Evolutionary conservation across 176 grass and related monocot species (phyloP).

Genomic region (Miscanthus lutarioriparius): DNA sequence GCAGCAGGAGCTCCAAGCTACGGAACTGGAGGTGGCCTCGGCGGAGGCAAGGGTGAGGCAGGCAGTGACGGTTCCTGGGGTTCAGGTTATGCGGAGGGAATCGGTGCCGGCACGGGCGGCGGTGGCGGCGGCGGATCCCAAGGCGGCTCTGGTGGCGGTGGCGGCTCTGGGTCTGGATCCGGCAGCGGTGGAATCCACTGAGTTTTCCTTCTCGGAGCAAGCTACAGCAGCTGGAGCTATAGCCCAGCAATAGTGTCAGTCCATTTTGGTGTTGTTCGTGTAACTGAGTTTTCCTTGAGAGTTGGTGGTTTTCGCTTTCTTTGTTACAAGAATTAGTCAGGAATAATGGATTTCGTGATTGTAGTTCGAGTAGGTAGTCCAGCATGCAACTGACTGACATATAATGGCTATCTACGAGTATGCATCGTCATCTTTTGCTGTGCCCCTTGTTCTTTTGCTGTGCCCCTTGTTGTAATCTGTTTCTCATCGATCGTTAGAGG

Average conservation of each 20-base stretch:
- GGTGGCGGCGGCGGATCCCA: constrained; percentile 20
- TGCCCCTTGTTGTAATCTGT: neutral
- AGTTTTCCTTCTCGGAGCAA: too few species aligned
- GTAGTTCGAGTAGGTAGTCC: constrained; percentile 13
- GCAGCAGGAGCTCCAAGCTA: constrained; percentile 22
- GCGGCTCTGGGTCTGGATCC: constrained; percentile 24
- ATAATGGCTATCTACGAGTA: constrained; percentile 15
- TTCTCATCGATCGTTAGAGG: neutral
- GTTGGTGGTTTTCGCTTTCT: neutral
- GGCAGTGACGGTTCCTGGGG: neutral
- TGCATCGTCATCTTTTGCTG: neutral
- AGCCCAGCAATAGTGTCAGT: neutral
- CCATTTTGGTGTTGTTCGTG: neutral
- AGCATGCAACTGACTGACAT: neutral
- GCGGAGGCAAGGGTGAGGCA: constrained; percentile 21
- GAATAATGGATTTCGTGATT: constrained; percentile 26
- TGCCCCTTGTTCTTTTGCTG: neutral
- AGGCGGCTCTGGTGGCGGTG: constrained; percentile 20
- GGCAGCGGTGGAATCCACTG: constrained; percentile 32
- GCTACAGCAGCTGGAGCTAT: neutral
- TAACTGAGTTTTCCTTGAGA: neutral
- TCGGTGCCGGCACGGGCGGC: constrained; percentile 25
- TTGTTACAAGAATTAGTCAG: constrained; percentile 5
- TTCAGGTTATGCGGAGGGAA: constrained; percentile 12
- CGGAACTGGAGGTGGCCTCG: constrained; percentile 9